Evolutionary conservation across 2,329 filamentous ascomycete species (phyloP).

Genomic region (Fusarium sororula): DNA sequence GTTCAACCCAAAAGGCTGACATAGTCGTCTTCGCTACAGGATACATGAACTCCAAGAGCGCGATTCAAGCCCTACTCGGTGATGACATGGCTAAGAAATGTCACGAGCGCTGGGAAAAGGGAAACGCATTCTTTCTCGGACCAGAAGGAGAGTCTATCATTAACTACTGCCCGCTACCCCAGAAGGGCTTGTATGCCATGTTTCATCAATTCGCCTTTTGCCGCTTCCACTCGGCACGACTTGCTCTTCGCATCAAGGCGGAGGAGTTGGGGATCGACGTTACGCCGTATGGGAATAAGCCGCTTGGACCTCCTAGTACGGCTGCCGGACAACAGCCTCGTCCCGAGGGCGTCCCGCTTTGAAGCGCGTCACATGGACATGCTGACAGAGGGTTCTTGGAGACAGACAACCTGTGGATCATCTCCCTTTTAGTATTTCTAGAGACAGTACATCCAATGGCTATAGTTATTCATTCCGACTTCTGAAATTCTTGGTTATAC

Average conservation of each 20-base stretch:
- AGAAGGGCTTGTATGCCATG: background rate
- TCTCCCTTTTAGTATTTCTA: accelerated
- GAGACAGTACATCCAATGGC: no score
- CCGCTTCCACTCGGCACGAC: background rate
- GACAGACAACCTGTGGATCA: no score
- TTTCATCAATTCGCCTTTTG: background rate
- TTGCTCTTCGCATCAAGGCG: background rate
- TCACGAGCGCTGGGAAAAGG: background rate
- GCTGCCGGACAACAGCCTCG: background rate
- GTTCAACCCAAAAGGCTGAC: background rate
- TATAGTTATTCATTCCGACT: no score
- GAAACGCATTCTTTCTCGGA: background rate
- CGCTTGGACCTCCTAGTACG: background rate
- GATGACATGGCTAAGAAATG: background rate
- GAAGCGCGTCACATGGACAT: no score
- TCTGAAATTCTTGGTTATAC: no score
- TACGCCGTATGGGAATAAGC: background rate
- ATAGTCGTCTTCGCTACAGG: background rate
- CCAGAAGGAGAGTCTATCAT: background rate
- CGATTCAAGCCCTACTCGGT: background rate
- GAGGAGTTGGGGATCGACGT: background rate
- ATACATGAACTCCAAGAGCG: background rate
- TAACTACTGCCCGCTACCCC: background rate
- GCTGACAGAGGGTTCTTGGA: no score
- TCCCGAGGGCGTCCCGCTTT: background rate